Evolutionary conservation across 345 rosid genomes (phyloP).

Genomic region (Camelina sativa): DNA sequence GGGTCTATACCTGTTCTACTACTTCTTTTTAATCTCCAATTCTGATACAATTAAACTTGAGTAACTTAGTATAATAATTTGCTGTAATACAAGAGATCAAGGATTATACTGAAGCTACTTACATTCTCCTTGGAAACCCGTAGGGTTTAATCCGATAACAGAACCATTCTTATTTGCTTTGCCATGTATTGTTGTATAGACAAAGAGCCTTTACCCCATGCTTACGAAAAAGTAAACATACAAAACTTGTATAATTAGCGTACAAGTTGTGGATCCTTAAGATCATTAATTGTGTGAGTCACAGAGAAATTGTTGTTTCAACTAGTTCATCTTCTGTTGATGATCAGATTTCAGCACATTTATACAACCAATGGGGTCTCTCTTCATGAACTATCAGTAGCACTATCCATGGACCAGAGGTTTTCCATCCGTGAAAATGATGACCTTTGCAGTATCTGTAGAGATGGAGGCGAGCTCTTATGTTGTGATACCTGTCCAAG

Average conservation of each 20-base stretch:
- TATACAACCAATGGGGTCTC: constrained; percentile 98
- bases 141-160: background rate
- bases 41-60: constrained; percentile 8
- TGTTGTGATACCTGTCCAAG: constrained; percentile 98
- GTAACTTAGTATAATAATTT: constrained; percentile 2
- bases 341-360: constrained; percentile 80
- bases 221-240: background rate
- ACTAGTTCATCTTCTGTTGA: constrained; percentile 15
- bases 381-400: constrained; percentile 87
- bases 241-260: constrained; percentile 3
- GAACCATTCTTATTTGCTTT: constrained; percentile 13
- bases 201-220: constrained; percentile 6
- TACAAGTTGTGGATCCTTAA: background rate
- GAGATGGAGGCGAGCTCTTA: constrained; percentile 84
- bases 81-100: constrained; percentile 19
- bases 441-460: constrained; percentile 82
- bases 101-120: constrained; percentile 14
- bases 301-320: background rate
- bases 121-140: constrained; percentile 18
- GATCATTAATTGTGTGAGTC: constrained; percentile 4
- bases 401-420: constrained; percentile 59
- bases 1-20: background rate
- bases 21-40: background rate
- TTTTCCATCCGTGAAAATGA: constrained; percentile 71
- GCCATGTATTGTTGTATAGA: constrained; percentile 11